Conservation (phyloP, 345 rosid genomes). For the Eucalyptus microcorys region DNA sequence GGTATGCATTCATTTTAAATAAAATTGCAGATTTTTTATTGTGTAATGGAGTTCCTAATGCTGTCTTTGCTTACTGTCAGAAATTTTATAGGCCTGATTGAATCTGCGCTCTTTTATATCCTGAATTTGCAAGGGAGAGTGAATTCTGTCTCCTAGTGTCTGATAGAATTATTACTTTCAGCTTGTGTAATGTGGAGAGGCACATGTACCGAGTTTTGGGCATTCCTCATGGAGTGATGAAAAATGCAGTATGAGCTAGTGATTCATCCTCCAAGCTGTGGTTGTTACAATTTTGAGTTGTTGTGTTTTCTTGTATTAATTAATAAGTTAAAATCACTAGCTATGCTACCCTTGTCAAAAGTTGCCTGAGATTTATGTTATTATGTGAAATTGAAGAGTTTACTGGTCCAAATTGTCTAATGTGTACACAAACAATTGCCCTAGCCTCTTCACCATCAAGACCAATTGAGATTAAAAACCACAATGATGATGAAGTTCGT, state of each 20-base stretch:
- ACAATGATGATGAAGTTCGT: background rate
- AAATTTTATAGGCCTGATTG: background rate
- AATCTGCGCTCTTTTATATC: background rate
- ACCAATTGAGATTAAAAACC: background rate
- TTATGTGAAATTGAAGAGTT: background rate
- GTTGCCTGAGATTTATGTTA: background rate
- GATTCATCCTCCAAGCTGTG: background rate
- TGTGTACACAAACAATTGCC: background rate
- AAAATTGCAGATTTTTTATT: background rate
- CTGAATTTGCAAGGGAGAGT: background rate
- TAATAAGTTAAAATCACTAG: background rate
- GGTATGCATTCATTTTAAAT: conserved; percentile 27
- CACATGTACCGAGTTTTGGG: background rate
- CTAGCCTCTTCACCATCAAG: background rate
- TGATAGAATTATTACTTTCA: background rate
- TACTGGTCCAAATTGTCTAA: no score
- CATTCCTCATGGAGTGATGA: background rate
- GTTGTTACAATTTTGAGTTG: background rate
- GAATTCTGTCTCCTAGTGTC: background rate
- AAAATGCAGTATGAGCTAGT: background rate
- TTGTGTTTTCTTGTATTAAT: background rate
- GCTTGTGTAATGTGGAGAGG: background rate
- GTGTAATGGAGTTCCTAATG: background rate
- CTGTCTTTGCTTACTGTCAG: background rate
- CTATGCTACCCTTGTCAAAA: background rate